phyloP scores from a whole-genome alignment of 2,329 filamentous ascomycete genomes.

The Onygenales sp. region DNA sequence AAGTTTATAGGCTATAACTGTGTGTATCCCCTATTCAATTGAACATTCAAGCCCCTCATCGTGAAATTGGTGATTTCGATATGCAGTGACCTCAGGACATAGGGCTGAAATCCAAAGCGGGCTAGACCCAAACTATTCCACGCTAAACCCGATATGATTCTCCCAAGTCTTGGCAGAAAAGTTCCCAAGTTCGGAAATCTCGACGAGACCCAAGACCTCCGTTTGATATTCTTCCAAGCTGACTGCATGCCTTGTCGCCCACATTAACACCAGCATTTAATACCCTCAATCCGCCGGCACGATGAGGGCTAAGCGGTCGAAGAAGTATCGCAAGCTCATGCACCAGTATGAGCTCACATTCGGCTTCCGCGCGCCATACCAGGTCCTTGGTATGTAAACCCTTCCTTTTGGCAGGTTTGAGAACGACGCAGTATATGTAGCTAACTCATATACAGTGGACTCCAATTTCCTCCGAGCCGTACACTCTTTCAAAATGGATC shows the following conservation, averaged over 20 bases:
- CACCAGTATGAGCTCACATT: constrained; percentile 81
- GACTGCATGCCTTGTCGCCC: not conserved
- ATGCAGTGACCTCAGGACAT: not conserved
- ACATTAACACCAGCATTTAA: not conserved
- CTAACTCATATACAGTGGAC: constrained; percentile 49
- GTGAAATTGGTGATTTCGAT: too few species aligned
- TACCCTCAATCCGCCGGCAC: constrained; percentile 17
- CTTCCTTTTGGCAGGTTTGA: constrained; percentile 1
- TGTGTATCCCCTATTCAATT: too few species aligned
- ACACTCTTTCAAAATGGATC: constrained; percentile 77
- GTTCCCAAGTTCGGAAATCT: not conserved
- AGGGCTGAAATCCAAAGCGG: not conserved
- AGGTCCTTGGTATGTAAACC: constrained; percentile 57
- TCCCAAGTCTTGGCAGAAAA: not conserved
- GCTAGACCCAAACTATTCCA: not conserved
- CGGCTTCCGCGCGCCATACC: constrained; percentile 88
- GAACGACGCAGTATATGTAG: not conserved
- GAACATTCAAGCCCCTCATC: too few species aligned
- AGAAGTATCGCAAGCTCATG: constrained; percentile 86
- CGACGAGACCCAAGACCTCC: not conserved
- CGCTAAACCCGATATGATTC: not conserved
- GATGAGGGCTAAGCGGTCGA: constrained; percentile 60
- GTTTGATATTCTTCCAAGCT: too few species aligned
- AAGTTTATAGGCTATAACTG: too few species aligned
- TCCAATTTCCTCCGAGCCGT: constrained; percentile 76